Evolutionary conservation across 805 yeast genomes (phyloP).

Genomic region (Scheffersomyces ergatensis): DNA sequence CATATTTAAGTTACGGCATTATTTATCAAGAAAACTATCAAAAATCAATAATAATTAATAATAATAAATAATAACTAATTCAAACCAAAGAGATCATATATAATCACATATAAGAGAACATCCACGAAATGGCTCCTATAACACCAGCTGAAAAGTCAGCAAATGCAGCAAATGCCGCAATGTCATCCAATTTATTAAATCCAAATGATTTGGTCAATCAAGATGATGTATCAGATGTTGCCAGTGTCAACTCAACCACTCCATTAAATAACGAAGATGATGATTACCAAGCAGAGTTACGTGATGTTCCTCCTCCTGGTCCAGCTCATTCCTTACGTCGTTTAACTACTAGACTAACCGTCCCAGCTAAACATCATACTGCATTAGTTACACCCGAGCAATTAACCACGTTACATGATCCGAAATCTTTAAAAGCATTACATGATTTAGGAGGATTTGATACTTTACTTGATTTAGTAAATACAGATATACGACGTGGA

Average conservation of each 20-base stretch:
- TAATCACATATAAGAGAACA: too few relatives aligned
- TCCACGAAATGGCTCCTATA: conserved; percentile 11
- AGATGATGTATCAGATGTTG: not conserved
- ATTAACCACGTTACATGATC: conserved; percentile 56
- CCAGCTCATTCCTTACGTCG: conserved; percentile 1
- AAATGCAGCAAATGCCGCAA: too few relatives aligned
- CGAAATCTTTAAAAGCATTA: conserved; percentile 51
- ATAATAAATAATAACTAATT: too few relatives aligned
- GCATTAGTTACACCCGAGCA: conserved; percentile 17
- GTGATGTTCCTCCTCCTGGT: not conserved
- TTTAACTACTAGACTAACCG: not conserved
- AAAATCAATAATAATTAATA: too few relatives aligned
- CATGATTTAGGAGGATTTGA: conserved; percentile 45
- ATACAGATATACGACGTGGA: conserved; percentile 42
- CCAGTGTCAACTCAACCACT: conserved; percentile 3
- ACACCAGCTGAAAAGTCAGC: conserved; percentile 7
- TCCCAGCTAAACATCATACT: not conserved
- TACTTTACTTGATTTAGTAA: conserved; percentile 25
- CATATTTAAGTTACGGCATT: too few relatives aligned
- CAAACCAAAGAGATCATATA: too few relatives aligned
- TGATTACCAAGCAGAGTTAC: conserved; percentile 2
- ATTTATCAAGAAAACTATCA: too few relatives aligned
- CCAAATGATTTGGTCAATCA: not conserved
- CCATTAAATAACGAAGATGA: conserved; percentile 1
- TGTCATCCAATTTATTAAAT: not conserved